Percentiles rank a stretch among this genome's conserved stretches.
phyloP scores from a whole-genome alignment of 805 yeast genomes.

The Candida jianshihensis region DNA sequence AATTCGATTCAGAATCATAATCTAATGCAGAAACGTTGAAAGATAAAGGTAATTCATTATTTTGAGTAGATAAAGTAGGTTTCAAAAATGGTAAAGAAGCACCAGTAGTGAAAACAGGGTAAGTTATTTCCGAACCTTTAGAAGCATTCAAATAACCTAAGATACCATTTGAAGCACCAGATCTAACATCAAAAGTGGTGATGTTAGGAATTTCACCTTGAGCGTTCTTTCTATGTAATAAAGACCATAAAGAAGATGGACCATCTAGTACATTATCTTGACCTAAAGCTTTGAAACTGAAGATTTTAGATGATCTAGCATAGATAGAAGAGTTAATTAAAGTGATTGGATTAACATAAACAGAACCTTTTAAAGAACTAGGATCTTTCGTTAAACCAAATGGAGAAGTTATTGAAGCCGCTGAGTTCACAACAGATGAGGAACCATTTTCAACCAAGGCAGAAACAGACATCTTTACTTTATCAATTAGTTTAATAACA shows the following conservation, averaged over 20 bases:
- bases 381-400: conserved; percentile 61
- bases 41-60: conserved; percentile 44
- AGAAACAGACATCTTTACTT: conserved; percentile 11
- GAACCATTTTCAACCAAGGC: conserved; percentile 17
- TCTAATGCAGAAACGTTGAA: conserved; percentile 75
- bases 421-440: conserved; percentile 20
- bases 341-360: conserved; percentile 48
- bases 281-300: conserved; percentile 65
- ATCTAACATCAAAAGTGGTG: conserved; percentile 58
- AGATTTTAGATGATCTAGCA: conserved; percentile 42
- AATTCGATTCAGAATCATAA: conserved; percentile 45
- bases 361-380: conserved; percentile 36
- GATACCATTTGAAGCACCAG: conserved; percentile 78
- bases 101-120: conserved; percentile 53
- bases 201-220: conserved; percentile 54
- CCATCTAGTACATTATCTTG: conserved; percentile 53
- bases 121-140: conserved; percentile 23
- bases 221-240: conserved; percentile 42
- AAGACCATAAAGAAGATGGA: conserved; percentile 55
- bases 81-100: conserved; percentile 64
- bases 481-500: background rate
- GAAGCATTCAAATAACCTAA: conserved; percentile 52
- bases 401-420: conserved; percentile 40
- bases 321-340: conserved; percentile 50
- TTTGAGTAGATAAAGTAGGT: conserved; percentile 38